Conservation (phyloP, 140 eudicot genomes). For the Stevia rebaudiana region DNA sequence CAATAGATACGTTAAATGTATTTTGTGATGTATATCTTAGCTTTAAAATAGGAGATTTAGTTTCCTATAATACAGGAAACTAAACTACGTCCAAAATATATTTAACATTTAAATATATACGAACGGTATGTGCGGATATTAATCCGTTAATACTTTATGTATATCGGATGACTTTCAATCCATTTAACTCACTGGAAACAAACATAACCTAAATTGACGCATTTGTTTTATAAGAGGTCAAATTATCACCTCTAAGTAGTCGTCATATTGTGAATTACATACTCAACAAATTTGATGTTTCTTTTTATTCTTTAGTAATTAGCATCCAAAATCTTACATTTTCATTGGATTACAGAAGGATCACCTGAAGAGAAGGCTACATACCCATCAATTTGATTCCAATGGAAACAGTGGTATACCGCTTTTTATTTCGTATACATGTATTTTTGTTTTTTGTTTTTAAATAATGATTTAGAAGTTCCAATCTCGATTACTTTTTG, state of each 20-base stretch:
- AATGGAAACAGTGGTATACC: conserved; percentile 69
- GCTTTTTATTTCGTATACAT: conserved; percentile 9
- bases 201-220: not conserved
- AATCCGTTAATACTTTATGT: too few species aligned
- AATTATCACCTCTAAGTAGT: too few species aligned
- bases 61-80: too few species aligned
- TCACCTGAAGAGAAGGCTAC: conserved; percentile 58
- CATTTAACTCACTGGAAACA: not conserved
- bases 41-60: too few species aligned
- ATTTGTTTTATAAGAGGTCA: not conserved
- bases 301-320: not conserved
- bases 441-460: not conserved
- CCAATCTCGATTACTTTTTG: not conserved
- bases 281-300: not conserved
- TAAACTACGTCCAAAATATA: too few species aligned
- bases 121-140: too few species aligned
- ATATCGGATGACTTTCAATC: not conserved
- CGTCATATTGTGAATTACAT: not conserved
- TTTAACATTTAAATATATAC: too few species aligned
- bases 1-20: too few species aligned
- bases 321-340: conserved; percentile 12
- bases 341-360: conserved; percentile 47
- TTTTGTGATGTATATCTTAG: too few species aligned
- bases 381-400: conserved; percentile 54
- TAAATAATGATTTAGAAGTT: not conserved